Evolutionary conservation across 108 stramenopile genomes (phyloP).

Genomic region (Skeletonema tropicum): DNA sequence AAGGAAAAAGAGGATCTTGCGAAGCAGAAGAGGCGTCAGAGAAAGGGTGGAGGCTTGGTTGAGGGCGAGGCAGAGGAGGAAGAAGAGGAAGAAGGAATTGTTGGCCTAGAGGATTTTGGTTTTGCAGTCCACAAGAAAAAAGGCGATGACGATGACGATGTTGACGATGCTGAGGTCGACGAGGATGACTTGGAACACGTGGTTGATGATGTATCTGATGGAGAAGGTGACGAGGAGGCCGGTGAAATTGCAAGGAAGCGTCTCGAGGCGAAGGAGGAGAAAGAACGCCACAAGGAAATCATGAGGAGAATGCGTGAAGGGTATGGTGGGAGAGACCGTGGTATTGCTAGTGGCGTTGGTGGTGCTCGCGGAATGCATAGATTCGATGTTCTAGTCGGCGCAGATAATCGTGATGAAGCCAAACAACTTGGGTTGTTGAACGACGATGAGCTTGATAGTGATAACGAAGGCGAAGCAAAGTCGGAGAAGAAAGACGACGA

Average conservation of each 20-base stretch:
- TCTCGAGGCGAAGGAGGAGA: conserved; percentile 73
- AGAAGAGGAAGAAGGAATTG: conserved; percentile 90
- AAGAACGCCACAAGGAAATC: conserved; percentile 89
- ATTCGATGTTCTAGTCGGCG: conserved; percentile 87
- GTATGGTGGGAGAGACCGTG: conserved; percentile 87
- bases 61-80: conserved; percentile 91
- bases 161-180: conserved; percentile 51
- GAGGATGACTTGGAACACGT: conserved; percentile 87
- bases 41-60: conserved; percentile 59
- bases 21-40: conserved; percentile 67
- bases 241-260: conserved; percentile 66
- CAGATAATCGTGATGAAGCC: conserved; percentile 87
- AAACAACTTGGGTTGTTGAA: conserved; percentile 84
- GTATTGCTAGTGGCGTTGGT: conserved; percentile 73
- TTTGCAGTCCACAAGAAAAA: conserved; percentile 75
- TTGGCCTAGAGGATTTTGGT: conserved; percentile 90
- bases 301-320: conserved; percentile 88
- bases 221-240: conserved; percentile 90
- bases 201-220: conserved; percentile 88
- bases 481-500: conserved; percentile 56
- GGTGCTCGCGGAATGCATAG: conserved; percentile 79
- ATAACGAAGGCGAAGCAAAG: conserved; percentile 62
- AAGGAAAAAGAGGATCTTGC: conserved; percentile 66
- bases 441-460: conserved; percentile 88
- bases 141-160: conserved; percentile 78